phyloP scores from a whole-genome alignment of 768 basidiomycete species.

The Suillus subluteus region DNA sequence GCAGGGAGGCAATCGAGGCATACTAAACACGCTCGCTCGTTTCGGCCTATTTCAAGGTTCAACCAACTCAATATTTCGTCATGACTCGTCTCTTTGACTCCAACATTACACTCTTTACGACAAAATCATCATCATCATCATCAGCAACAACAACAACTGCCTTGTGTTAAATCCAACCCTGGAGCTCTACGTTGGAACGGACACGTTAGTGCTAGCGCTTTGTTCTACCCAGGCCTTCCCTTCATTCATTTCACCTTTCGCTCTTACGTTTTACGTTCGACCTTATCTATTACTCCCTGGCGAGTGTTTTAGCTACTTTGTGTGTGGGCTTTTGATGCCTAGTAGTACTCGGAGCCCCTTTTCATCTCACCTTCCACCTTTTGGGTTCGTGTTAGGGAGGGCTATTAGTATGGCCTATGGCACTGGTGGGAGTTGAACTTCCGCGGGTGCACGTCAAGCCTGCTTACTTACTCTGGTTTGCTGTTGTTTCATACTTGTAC shows the following conservation, averaged over 20 bases:
- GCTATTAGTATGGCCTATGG: background rate
- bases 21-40: conserved; percentile 45
- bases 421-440: conserved; percentile 2
- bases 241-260: conserved; percentile 9
- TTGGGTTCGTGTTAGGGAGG: background rate
- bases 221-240: conserved; percentile 8
- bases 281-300: conserved; percentile 8
- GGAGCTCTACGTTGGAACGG: conserved; percentile 16
- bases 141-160: background rate
- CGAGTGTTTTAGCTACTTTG: conserved; percentile 4
- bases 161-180: conserved; percentile 7
- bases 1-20: conserved; percentile 73
- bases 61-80: conserved; percentile 14
- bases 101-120: conserved; percentile 24
- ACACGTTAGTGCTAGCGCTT: conserved; percentile 15
- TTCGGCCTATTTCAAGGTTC: conserved; percentile 6
- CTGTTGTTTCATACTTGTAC: conserved; percentile 7
- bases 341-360: background rate
- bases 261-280: conserved; percentile 9
- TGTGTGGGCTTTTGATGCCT: background rate
- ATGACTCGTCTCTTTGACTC: conserved; percentile 19
- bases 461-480: background rate
- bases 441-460: background rate
- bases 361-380: background rate
- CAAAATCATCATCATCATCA: background rate